These are phyloP conservation scores for Kwoniella sp. DNA, from an alignment of 768 basidiomycete genomes.

Conservation along the genomic window DNA sequence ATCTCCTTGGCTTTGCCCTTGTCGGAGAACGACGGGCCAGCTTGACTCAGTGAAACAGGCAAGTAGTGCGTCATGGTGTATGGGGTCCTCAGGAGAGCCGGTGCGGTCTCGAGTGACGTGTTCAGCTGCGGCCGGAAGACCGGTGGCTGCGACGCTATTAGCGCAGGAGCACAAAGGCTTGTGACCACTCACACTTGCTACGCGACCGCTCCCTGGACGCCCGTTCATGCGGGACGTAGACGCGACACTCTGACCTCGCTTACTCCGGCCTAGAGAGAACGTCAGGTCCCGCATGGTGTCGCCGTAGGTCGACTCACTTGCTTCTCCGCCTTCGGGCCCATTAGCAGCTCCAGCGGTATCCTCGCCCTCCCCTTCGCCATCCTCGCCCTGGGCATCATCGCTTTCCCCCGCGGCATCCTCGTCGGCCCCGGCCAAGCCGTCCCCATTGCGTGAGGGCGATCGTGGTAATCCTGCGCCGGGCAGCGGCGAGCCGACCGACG, in stretches of 20 bases:
- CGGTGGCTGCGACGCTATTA: constrained; percentile 11
- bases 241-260: constrained; percentile 2
- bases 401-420: constrained; percentile 42
- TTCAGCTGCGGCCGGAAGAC: constrained; percentile 32
- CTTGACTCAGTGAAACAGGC: constrained; percentile 19
- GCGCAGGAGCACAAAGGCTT: too few relatives aligned
- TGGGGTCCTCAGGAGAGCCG: constrained; percentile 33
- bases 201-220: background rate
- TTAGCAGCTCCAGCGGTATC: constrained; percentile 12
- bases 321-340: constrained; percentile 8
- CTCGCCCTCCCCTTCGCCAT: constrained; percentile 3
- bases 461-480: background rate
- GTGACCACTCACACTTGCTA: constrained; percentile 2
- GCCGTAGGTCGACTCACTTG: constrained; percentile 10
- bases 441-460: background rate
- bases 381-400: constrained; percentile 22
- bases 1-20: constrained; percentile 43
- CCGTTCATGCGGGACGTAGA: constrained; percentile 7
- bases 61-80: constrained; percentile 28
- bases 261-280: constrained; percentile 3
- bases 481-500: background rate
- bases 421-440: constrained; percentile 17
- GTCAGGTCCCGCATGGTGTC: background rate
- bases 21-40: constrained; percentile 38
- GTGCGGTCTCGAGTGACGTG: constrained; percentile 30